Conservation (phyloP, 768 basidiomycete species). For the Sutorius australiensis region DNA sequence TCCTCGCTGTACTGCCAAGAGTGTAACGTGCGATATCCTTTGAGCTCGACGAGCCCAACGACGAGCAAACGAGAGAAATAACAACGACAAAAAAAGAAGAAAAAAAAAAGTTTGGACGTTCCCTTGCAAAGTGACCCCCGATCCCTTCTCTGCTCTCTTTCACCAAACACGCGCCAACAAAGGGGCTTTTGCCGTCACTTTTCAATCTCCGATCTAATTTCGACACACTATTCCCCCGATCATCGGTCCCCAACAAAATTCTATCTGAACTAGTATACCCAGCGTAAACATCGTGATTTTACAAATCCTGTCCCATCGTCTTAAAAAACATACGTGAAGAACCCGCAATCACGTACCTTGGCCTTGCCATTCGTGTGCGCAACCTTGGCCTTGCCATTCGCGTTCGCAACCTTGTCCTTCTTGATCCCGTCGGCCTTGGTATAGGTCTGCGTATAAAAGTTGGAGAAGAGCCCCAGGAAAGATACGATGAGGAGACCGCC, state of each 20-base stretch:
- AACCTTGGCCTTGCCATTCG: not conserved
- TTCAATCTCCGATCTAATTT: slow-evolving; percentile 21
- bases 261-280: too few species aligned
- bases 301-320: not conserved
- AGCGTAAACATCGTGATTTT: not conserved
- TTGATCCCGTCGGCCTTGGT: not conserved
- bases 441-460: slow-evolving; percentile 27
- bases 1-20: slow-evolving; percentile 1
- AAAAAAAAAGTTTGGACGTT: slow-evolving; percentile 15
- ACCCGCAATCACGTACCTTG: slow-evolving; percentile 1
- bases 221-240: not conserved
- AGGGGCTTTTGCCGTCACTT: slow-evolving; percentile 18
- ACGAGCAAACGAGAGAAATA: slow-evolving; percentile 9
- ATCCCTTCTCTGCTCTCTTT: slow-evolving; percentile 17
- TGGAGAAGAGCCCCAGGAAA: slow-evolving; percentile 24
- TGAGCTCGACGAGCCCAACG: slow-evolving; percentile 19
- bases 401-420: slow-evolving; percentile 1
- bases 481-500: slow-evolving; percentile 11
- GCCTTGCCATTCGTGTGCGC: not conserved
- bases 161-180: slow-evolving; percentile 29
- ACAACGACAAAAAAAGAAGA: not conserved
- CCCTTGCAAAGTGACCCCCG: slow-evolving; percentile 18
- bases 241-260: too few species aligned
- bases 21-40: not conserved
- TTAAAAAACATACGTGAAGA: not conserved